phyloP scores from a whole-genome alignment of 1,284 basidiomycete species.

The Cutaneotrichosporon cyanovorans region DNA sequence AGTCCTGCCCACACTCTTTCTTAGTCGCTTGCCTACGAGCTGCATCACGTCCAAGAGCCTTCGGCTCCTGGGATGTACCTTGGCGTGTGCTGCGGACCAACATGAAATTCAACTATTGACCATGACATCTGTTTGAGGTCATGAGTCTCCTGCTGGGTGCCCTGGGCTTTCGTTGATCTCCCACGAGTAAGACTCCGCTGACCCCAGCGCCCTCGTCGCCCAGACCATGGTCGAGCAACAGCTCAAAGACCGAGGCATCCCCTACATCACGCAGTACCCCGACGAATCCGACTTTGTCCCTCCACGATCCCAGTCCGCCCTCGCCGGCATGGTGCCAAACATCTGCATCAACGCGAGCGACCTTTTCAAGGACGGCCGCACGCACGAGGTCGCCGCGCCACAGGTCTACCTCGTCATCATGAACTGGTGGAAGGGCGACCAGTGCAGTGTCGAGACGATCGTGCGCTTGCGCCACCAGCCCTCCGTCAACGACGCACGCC shows the following conservation, averaged over 20 bases:
- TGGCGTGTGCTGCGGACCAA: too few relatives aligned
- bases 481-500: slow-evolving; percentile 51
- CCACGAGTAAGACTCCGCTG: background rate
- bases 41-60: too few relatives aligned
- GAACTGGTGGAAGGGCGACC: slow-evolving; percentile 80
- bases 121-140: too few relatives aligned
- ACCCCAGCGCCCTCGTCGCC: slow-evolving; percentile 70
- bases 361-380: slow-evolving; percentile 68
- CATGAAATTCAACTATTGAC: too few relatives aligned
- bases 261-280: slow-evolving; percentile 66
- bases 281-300: slow-evolving; percentile 15
- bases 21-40: too few relatives aligned
- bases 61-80: too few relatives aligned
- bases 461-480: slow-evolving; percentile 73
- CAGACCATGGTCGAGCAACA: slow-evolving; percentile 81
- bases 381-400: slow-evolving; percentile 80
- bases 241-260: slow-evolving; percentile 70
- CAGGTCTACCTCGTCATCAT: slow-evolving; percentile 80
- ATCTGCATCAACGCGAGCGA: slow-evolving; percentile 72
- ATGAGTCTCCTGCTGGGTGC: too few relatives aligned
- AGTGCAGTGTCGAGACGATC: slow-evolving; percentile 49
- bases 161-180: too few relatives aligned
- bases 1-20: too few relatives aligned
- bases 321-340: slow-evolving; percentile 59
- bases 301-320: slow-evolving; percentile 23